Conservation (phyloP, 2,329 filamentous ascomycete species). For the Ustilaginoidea virens region DNA sequence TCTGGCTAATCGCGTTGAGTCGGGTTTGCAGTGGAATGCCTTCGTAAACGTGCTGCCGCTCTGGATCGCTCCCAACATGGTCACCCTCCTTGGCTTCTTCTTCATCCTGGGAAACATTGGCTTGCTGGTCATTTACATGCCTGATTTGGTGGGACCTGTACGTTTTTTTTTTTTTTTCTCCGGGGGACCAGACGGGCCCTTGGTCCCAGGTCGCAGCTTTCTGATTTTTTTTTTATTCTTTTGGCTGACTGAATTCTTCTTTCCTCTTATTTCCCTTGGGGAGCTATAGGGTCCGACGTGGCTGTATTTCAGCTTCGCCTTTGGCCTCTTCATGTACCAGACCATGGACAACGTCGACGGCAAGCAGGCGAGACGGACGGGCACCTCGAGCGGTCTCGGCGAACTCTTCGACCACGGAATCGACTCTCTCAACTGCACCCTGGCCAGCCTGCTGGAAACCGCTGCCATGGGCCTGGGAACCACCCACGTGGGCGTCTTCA, state of each 20-base stretch:
- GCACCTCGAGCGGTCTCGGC: constrained; percentile 84
- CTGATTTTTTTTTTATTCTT: too few species aligned
- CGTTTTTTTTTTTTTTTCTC: constrained; percentile 18
- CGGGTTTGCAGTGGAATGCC: constrained; percentile 83
- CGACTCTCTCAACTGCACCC: constrained; percentile 92
- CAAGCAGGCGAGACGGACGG: constrained; percentile 89
- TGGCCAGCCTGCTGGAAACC: constrained; percentile 79
- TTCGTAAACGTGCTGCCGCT: constrained; percentile 82
- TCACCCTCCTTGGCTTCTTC: constrained; percentile 86
- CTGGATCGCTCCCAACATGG: constrained; percentile 97
- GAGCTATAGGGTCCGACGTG: constrained; percentile 60
- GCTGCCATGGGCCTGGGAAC: constrained; percentile 86
- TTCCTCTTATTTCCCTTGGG: too few species aligned
- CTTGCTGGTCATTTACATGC: constrained; percentile 62
- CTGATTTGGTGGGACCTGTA: constrained; percentile 81
- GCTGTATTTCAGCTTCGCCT: constrained; percentile 91
- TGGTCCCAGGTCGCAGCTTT: too few species aligned
- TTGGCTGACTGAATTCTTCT: too few species aligned
- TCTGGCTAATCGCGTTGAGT: too few species aligned
- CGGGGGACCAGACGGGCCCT: too few species aligned
- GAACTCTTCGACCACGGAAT: constrained; percentile 98
- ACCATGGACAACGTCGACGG: constrained; percentile 99
- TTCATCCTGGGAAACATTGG: constrained; percentile 81
- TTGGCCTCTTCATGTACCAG: constrained; percentile 96
- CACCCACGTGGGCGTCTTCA: constrained; percentile 75